phyloP scores from a whole-genome alignment of 192 early-diverging fungal species.

The Coemansia sp. region DNA sequence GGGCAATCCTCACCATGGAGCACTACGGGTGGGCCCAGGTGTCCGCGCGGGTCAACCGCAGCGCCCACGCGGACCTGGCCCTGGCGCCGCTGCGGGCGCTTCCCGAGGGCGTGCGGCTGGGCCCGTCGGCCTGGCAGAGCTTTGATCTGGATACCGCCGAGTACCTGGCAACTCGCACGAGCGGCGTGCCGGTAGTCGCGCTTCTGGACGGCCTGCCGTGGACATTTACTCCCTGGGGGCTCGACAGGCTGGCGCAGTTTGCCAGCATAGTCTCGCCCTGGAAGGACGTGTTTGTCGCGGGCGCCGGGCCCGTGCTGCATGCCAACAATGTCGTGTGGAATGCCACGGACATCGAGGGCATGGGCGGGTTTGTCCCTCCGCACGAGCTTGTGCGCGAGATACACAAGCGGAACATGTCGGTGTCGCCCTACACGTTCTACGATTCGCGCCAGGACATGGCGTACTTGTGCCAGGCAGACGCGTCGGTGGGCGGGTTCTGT shows the following conservation, averaged over 20 bases:
- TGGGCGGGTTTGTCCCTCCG: constrained; percentile 45
- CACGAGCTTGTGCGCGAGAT: constrained; percentile 17
- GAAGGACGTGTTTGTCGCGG: constrained; percentile 50
- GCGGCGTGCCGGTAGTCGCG: constrained; percentile 24
- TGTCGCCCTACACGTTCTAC: constrained; percentile 51
- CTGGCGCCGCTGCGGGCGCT: constrained; percentile 9
- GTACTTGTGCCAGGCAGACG: constrained; percentile 31
- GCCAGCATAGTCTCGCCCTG: constrained; percentile 43
- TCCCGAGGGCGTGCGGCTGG: constrained; percentile 7
- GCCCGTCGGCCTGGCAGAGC: constrained; percentile 42
- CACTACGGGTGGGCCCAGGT: constrained; percentile 43
- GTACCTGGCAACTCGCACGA: constrained; percentile 27
- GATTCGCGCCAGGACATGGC: constrained; percentile 43
- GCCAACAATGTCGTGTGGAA: constrained; percentile 38
- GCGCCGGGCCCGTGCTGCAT: constrained; percentile 24
- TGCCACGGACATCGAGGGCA: constrained; percentile 14
- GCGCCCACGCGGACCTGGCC: constrained; percentile 17
- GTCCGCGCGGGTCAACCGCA: constrained; percentile 16
- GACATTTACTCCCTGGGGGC: constrained; percentile 36
- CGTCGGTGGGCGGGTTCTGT: constrained; percentile 10
- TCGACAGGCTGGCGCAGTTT: constrained; percentile 30
- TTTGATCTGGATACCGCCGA: constrained; percentile 50
- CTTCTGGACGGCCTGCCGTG: constrained; percentile 33
- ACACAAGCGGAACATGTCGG: constrained; percentile 29
- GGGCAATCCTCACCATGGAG: constrained; percentile 33